These are phyloP conservation scores for Usnea hakonensis DNA, from an alignment of 495 filamentous ascomycete species.

Conservation along the genomic window DNA sequence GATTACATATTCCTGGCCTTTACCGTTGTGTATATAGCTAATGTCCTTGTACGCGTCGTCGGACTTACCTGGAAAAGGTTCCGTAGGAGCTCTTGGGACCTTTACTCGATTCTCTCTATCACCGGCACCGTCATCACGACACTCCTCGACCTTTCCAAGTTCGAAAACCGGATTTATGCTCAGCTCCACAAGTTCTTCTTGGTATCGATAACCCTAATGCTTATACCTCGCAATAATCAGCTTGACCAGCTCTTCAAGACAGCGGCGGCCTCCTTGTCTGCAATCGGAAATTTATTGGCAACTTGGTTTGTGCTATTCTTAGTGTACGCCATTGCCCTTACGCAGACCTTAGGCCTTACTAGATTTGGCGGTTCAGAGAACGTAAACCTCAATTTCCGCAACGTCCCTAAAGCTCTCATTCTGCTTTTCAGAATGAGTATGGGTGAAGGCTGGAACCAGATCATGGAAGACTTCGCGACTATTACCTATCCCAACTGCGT, in stretches of 20 bases:
- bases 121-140: conserved; percentile 74
- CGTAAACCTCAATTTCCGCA: conserved; percentile 85
- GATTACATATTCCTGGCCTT: conserved; percentile 75
- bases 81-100: conserved; percentile 87
- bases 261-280: conserved; percentile 85
- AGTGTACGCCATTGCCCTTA: conserved; percentile 92
- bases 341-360: conserved; percentile 93
- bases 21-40: conserved; percentile 75
- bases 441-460: conserved; percentile 90
- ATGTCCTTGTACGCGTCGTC: conserved; percentile 75
- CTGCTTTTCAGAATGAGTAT: conserved; percentile 86
- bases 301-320: conserved; percentile 97
- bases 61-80: conserved; percentile 93
- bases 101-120: conserved; percentile 81
- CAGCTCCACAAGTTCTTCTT: conserved; percentile 90
- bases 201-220: conserved; percentile 79
- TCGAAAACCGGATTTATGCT: conserved; percentile 50
- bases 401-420: conserved; percentile 87
- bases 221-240: conserved; percentile 95
- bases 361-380: conserved; percentile 67
- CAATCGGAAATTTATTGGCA: conserved; percentile 85
- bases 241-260: conserved; percentile 99
- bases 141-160: conserved; percentile 55
- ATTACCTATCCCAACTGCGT: conserved; percentile 73
- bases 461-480: conserved; percentile 93